Base-by-base conservation (phyloP, 306 rosid species). In the Datisca glomerata region DNA sequence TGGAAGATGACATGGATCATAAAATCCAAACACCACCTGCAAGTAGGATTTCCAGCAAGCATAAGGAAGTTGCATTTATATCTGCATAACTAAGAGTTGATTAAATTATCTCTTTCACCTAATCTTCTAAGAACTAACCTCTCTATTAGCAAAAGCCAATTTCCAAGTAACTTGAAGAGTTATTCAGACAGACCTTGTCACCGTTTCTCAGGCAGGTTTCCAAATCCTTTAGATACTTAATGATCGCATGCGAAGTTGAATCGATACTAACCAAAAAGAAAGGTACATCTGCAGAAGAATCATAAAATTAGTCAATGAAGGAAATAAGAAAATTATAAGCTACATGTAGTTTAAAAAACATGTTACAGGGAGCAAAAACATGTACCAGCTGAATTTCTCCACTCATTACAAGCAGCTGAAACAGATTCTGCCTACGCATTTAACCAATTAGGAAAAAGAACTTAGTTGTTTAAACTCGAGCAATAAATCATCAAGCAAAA, bases 11-110 rank as follows among this genome's bases (percentile, higher is more conserved):
- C 86, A 89, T 21, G 93, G 97, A 48, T 89, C 97, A 18, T 83
- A 89, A 72, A 89, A 89, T n/a, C 95, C 97, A 47, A 89, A 89
- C 13, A 89, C 69, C 29, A 70, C 56, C 97, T 89, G 93, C 62
- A 49, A 52, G 67, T 33, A 54, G 45, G 55, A 73, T 57, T 15
- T 8, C 35, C 9, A 34, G 59, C 38, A 47, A 56, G 42, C 55
- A 57, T 53, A 56, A 56, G 59, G 28, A 50, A 47, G 36, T 29
- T 29, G 36, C 25, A 46, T 48, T 39, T 24, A 36, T 16, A 36
- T 49, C 29, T 61, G 47, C 11, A 50, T 16, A 37, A 54, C 24
- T 34, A 52, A 18, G 24, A 69, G 23, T 18, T 28, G 12, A 35
- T 46, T 44, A 32, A 52, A 51, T 25, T 37, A 45, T 24, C 38